Evolutionary conservation across 23 red algal genomes (phyloP).

Genomic region (Gracilaria domingensis): DNA sequence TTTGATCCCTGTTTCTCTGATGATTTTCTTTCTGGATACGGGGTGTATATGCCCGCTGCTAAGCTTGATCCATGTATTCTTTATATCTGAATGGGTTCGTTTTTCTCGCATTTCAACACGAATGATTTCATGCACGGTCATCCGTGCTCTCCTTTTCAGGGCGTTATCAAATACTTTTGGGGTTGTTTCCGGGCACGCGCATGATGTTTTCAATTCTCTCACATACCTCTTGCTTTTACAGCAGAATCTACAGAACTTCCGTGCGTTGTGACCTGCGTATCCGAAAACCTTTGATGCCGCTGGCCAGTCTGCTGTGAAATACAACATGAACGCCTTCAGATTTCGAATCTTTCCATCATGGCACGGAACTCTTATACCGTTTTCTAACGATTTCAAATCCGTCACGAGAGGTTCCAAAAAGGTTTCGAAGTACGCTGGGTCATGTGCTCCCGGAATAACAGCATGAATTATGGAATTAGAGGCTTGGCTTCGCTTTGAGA

Average conservation of each 20-base stretch:
- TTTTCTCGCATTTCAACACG: too few relatives aligned
- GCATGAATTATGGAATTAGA: background rate
- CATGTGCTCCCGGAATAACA: conserved; percentile 1
- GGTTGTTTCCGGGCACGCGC: background rate
- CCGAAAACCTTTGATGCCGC: background rate
- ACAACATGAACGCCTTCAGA: background rate
- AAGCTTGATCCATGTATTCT: too few relatives aligned
- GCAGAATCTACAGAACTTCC: background rate
- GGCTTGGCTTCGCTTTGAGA: background rate
- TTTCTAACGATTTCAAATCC: background rate
- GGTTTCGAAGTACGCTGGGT: background rate
- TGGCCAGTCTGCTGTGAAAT: background rate
- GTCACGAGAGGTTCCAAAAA: background rate
- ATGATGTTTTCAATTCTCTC: background rate
- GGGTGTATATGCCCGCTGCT: background rate
- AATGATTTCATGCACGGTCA: too few relatives aligned
- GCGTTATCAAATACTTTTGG: too few relatives aligned
- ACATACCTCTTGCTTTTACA: background rate
- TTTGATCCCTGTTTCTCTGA: background rate
- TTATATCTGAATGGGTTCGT: too few relatives aligned
- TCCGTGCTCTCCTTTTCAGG: background rate
- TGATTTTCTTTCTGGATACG: background rate
- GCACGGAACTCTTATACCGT: background rate
- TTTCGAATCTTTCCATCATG: background rate
- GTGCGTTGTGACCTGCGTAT: background rate